Evolutionary conservation across 2,329 filamentous ascomycete species (phyloP).

Genomic region (Ophiostoma piceae): DNA sequence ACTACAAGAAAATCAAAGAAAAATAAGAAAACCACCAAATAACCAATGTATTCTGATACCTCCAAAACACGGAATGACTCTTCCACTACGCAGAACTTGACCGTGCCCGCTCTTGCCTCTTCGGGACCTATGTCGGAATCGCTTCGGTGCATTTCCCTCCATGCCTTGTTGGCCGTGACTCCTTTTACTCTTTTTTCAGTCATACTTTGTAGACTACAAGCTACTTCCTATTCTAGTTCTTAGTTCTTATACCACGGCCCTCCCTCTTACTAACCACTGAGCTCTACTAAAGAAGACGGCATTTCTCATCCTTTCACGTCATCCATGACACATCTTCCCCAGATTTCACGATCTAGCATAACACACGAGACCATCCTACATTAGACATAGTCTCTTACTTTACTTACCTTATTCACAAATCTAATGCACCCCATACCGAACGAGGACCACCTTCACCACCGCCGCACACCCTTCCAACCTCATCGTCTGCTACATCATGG

Average conservation of each 20-base stretch:
- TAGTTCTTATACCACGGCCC: neutral
- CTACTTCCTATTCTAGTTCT: neutral
- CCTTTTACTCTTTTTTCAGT: neutral
- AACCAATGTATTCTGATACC: neutral
- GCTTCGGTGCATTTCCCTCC: neutral
- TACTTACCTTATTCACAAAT: neutral
- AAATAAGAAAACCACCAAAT: neutral
- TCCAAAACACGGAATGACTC: neutral
- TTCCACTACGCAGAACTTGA: neutral
- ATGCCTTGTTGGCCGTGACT: neutral
- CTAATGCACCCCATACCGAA: conserved; percentile 10
- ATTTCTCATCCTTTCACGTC: neutral
- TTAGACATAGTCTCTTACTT: neutral
- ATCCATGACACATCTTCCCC: conserved; percentile 10
- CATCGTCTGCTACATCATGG: neutral
- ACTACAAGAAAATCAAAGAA: neutral
- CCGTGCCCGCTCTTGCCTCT: neutral
- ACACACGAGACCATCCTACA: neutral
- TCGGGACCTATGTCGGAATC: neutral
- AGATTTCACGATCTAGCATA: neutral
- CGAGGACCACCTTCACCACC: conserved; percentile 2
- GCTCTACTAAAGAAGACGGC: neutral
- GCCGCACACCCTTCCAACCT: neutral
- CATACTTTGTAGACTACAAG: neutral
- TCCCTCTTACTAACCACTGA: neutral